Evolutionary conservation across 2,329 filamentous ascomycete species (phyloP).

Genomic region (Claviceps sp.): DNA sequence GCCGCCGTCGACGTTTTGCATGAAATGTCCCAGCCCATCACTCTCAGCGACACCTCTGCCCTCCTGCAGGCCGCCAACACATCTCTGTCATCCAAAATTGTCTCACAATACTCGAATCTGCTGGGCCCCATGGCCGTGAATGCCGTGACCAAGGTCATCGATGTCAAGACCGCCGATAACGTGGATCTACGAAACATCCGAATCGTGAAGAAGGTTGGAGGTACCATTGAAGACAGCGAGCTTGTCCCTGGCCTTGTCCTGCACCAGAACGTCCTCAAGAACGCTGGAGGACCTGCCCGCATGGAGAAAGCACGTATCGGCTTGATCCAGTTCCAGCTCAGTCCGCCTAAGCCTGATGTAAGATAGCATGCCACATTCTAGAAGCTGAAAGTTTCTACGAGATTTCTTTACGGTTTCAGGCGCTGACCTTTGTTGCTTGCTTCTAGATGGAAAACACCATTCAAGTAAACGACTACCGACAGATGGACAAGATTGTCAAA

Average conservation of each 20-base stretch:
- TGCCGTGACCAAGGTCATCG: constrained; percentile 89
- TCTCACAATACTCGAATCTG: constrained; percentile 89
- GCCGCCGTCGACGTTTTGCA: constrained; percentile 83
- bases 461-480: constrained; percentile 96
- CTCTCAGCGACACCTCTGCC: constrained; percentile 73
- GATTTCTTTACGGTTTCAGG: not conserved
- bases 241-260: constrained; percentile 90
- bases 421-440: not conserved
- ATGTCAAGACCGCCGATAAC: constrained; percentile 89
- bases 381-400: not conserved
- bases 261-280: constrained; percentile 87
- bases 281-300: constrained; percentile 73
- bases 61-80: constrained; percentile 95
- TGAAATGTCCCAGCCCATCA: constrained; percentile 90
- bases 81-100: constrained; percentile 95
- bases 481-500: constrained; percentile 99
- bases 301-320: constrained; percentile 98
- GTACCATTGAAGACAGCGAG: constrained; percentile 96
- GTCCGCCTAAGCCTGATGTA: constrained; percentile 92
- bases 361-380: constrained; percentile 18
- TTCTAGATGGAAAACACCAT: constrained; percentile 96
- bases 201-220: constrained; percentile 94
- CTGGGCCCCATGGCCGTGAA: constrained; percentile 98
- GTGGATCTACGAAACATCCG: constrained; percentile 94
- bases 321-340: constrained; percentile 96